phyloP scores from a whole-genome alignment of 306 rosid genomes.

The Abrus precatorius region DNA sequence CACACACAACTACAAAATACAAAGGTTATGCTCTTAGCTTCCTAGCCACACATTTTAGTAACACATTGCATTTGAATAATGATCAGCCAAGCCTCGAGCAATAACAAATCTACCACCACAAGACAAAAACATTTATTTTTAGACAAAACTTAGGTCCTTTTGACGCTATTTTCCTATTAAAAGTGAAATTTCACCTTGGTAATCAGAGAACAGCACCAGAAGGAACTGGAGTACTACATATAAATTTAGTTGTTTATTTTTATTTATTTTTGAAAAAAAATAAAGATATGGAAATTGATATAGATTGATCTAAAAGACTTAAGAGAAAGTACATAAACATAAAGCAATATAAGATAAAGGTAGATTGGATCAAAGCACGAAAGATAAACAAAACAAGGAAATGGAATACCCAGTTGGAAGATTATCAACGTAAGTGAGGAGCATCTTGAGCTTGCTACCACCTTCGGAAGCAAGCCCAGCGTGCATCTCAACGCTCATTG shows the following conservation, averaged over 20 bases:
- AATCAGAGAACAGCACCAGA: no score
- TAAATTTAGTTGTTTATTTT: no score
- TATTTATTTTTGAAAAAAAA: background rate
- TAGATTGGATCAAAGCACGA: slow-evolving; percentile 13
- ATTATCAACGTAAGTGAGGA: slow-evolving; percentile 80
- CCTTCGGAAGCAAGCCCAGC: slow-evolving; percentile 96
- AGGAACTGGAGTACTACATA: no score
- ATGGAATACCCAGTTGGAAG: slow-evolving; percentile 78
- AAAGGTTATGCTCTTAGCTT: no score
- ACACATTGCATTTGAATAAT: slow-evolving; percentile 33
- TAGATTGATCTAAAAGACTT: background rate
- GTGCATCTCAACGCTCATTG: slow-evolving; percentile 92
- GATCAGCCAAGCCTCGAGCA: slow-evolving; percentile 27
- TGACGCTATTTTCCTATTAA: no score
- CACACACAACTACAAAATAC: no score
- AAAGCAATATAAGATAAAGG: slow-evolving; percentile 1
- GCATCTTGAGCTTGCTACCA: slow-evolving; percentile 94
- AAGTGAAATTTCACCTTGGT: no score
- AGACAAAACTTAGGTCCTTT: no score
- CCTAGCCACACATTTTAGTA: no score
- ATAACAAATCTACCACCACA: background rate
- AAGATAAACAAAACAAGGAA: background rate
- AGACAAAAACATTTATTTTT: background rate
- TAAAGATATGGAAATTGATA: background rate
- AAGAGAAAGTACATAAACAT: background rate